Evolutionary conservation across 805 yeast genomes (phyloP).

Genomic region (Jamesozyma gamospora): DNA sequence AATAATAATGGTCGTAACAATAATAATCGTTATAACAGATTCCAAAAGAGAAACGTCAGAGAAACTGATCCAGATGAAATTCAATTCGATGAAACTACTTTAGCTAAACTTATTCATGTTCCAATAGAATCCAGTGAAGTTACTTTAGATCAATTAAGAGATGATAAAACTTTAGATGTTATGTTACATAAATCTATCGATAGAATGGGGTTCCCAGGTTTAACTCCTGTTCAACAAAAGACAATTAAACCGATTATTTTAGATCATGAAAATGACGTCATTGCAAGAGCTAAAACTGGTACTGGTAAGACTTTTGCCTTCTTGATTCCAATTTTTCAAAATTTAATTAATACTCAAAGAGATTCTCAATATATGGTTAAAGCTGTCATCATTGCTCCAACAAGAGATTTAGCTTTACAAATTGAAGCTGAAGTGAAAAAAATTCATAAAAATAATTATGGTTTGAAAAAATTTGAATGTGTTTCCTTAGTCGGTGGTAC

Average conservation of each 20-base stretch:
- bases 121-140: constrained; percentile 10
- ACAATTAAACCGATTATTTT: constrained; percentile 49
- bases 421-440: constrained; percentile 55
- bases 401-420: constrained; percentile 84
- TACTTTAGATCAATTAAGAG: constrained; percentile 23
- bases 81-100: constrained; percentile 7
- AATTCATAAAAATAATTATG: constrained; percentile 28
- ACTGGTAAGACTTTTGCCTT: constrained; percentile 92
- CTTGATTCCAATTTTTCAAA: constrained; percentile 68
- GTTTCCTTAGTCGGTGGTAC: constrained; percentile 63
- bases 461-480: constrained; percentile 29
- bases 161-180: constrained; percentile 22
- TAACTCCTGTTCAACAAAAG: constrained; percentile 63
- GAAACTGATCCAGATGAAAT: constrained; percentile 7
- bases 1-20: not conserved
- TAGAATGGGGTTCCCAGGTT: constrained; percentile 37
- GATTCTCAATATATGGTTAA: constrained; percentile 34
- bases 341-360: constrained; percentile 30
- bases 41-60: not conserved
- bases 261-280: constrained; percentile 43
- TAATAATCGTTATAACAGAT: constrained; percentile 1
- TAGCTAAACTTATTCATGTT: constrained; percentile 14
- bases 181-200: constrained; percentile 30
- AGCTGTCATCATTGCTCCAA: constrained; percentile 73
- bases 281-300: constrained; percentile 89